Evolutionary conservation across 2,329 filamentous ascomycete species (phyloP).

Genomic region (Hypoxylon rubiginosum): DNA sequence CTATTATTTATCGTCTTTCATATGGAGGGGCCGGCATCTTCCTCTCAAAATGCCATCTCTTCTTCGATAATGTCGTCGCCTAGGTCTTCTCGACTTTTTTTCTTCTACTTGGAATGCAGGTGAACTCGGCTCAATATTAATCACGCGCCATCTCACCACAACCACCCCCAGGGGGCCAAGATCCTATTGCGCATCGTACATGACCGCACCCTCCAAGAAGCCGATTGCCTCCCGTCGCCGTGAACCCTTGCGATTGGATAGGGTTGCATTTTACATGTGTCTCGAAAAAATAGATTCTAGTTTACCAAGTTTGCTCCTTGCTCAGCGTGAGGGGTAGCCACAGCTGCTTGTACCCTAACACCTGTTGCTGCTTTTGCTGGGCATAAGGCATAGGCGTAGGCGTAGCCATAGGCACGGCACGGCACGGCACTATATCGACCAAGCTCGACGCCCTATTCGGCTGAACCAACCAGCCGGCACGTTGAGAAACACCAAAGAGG

Average conservation of each 20-base stretch:
- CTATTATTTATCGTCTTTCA: slow-evolving; percentile 14
- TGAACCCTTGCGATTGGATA: slow-evolving; percentile 45
- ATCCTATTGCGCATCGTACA: slow-evolving; percentile 40
- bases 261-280: slow-evolving; percentile 35
- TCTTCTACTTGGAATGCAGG: slow-evolving; percentile 10
- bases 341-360: slow-evolving; percentile 23
- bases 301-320: slow-evolving; percentile 25
- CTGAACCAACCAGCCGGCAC: slow-evolving; percentile 36
- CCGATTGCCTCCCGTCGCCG: slow-evolving; percentile 40
- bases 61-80: slow-evolving; percentile 33
- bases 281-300: slow-evolving; percentile 23
- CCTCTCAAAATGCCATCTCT: slow-evolving; percentile 12
- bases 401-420: too few relatives aligned
- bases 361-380: slow-evolving; percentile 21
- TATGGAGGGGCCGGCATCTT: slow-evolving; percentile 30
- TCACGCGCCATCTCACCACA: not conserved
- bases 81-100: slow-evolving; percentile 12
- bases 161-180: slow-evolving; percentile 25
- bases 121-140: slow-evolving; percentile 1
- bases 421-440: slow-evolving; percentile 27
- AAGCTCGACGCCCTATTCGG: slow-evolving; percentile 29
- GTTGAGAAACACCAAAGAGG: slow-evolving; percentile 40
- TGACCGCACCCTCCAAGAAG: slow-evolving; percentile 42
- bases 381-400: not conserved
- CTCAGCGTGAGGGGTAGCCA: slow-evolving; percentile 35